phyloP scores from a whole-genome alignment of 352 stramenopile genomes.

The Globisporangium cederbergense region DNA sequence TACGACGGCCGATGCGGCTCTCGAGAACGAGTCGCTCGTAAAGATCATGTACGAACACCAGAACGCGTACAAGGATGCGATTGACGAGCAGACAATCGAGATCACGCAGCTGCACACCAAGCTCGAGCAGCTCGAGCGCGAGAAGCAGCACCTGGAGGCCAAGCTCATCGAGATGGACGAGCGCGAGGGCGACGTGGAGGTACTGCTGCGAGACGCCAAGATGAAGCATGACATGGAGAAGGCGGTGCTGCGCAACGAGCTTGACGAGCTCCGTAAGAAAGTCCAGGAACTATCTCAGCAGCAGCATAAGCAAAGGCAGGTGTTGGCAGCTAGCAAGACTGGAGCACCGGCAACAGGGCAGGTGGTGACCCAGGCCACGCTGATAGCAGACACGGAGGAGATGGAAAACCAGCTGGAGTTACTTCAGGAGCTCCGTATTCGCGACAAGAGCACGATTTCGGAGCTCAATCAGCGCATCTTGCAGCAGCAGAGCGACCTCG shows the following conservation, averaged over 20 bases:
- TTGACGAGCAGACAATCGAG: constrained; percentile 69
- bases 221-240: constrained; percentile 60
- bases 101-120: constrained; percentile 56
- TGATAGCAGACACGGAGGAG: constrained; percentile 25
- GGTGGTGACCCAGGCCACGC: not conserved
- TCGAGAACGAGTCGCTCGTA: constrained; percentile 44
- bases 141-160: constrained; percentile 51
- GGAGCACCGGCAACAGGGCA: not conserved
- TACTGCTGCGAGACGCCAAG: constrained; percentile 38
- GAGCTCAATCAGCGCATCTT: constrained; percentile 54
- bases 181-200: constrained; percentile 54
- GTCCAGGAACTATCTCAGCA: constrained; percentile 30
- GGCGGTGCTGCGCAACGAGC: constrained; percentile 34
- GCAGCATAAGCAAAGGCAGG: constrained; percentile 32
- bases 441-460: constrained; percentile 54
- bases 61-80: constrained; percentile 40
- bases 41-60: constrained; percentile 50
- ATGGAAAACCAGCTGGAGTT: constrained; percentile 58
- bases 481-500: constrained; percentile 57
- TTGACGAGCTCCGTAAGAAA: constrained; percentile 38
- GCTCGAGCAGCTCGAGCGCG: constrained; percentile 43
- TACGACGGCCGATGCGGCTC: constrained; percentile 30
- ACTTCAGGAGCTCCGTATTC: constrained; percentile 63
- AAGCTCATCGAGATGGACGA: constrained; percentile 80
- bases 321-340: not conserved